These are phyloP conservation scores for Fennellomyces sp. DNA, from an alignment of 371 early-diverging fungal genomes.

Conservation along the genomic window DNA sequence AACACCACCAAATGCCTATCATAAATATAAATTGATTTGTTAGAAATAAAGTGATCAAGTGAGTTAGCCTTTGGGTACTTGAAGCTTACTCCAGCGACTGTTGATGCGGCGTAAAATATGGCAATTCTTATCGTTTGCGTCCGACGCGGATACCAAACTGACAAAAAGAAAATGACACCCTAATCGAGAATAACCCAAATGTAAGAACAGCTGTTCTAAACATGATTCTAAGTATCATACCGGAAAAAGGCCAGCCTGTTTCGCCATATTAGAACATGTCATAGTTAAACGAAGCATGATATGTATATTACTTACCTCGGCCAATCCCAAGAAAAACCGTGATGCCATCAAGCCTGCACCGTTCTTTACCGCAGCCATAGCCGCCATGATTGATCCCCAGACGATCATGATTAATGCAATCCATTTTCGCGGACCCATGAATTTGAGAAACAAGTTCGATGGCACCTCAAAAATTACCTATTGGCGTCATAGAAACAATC, in stretches of 20 bases:
- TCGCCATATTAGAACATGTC: constrained; percentile 6
- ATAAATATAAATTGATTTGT: no score
- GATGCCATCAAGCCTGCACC: constrained; percentile 51
- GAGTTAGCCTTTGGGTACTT: neutral
- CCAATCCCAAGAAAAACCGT: constrained; percentile 72
- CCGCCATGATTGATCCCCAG: constrained; percentile 7
- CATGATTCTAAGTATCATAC: neutral
- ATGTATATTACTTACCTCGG: constrained; percentile 12
- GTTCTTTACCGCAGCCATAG: constrained; percentile 32
- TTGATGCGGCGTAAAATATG: constrained; percentile 64
- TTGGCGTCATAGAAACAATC: neutral
- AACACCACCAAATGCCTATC: constrained; percentile 57
- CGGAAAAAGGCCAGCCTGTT: constrained; percentile 62
- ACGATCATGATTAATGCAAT: constrained; percentile 10
- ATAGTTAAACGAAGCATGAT: neutral
- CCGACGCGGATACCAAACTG: constrained; percentile 50
- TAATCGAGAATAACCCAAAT: neutral
- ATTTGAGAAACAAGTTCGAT: constrained; percentile 38
- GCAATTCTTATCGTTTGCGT: constrained; percentile 76
- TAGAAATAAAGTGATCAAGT: neutral
- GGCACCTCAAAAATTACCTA: constrained; percentile 4
- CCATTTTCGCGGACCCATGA: constrained; percentile 61
- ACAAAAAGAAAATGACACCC: constrained; percentile 50
- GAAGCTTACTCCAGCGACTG: constrained; percentile 65
- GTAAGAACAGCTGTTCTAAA: neutral